A percentile compares a stretch with the other conserved stretches of the same genome.
Evolutionary conservation across 495 filamentous ascomycete species (phyloP).

Genomic region (Penicillium lividum): DNA sequence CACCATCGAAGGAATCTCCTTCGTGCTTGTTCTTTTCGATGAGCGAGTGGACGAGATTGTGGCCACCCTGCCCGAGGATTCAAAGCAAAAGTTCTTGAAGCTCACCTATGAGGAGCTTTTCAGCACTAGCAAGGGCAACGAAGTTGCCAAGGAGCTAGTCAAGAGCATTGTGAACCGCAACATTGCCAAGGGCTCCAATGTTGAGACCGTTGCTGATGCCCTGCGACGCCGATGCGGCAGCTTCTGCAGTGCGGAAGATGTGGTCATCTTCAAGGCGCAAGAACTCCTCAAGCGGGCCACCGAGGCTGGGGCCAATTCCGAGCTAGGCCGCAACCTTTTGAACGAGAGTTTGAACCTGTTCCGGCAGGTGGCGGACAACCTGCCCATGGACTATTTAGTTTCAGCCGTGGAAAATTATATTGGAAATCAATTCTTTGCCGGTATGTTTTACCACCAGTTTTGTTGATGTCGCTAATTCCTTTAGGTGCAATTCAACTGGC

Average conservation of each 20-base stretch:
- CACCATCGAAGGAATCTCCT: constrained; percentile 94
- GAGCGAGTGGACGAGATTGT: constrained; percentile 89
- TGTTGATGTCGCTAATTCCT: background rate
- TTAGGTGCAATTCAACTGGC: constrained; percentile 85
- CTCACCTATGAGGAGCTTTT: constrained; percentile 88
- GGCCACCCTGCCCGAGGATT: constrained; percentile 67
- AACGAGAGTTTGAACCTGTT: constrained; percentile 89
- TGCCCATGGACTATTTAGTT: constrained; percentile 78
- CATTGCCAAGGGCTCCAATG: constrained; percentile 91
- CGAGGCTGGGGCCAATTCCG: constrained; percentile 72
- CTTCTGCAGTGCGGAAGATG: constrained; percentile 96
- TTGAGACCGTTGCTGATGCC: constrained; percentile 94
- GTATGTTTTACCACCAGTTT: constrained; percentile 22
- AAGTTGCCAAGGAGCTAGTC: constrained; percentile 93
- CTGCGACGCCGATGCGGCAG: constrained; percentile 86
- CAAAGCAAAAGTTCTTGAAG: constrained; percentile 65
- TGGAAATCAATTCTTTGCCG: constrained; percentile 79
- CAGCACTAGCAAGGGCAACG: constrained; percentile 72
- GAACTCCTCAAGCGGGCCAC: constrained; percentile 85
- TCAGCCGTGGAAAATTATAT: constrained; percentile 77
- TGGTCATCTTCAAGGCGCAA: constrained; percentile 96
- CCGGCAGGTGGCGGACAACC: constrained; percentile 76
- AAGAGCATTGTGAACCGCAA: constrained; percentile 98
- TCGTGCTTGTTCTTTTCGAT: constrained; percentile 89
- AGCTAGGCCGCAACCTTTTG: constrained; percentile 75